Evolutionary conservation across 192 early-diverging fungal species (phyloP), one percentile per base, ranked within the genome.

Genomic region (Diversispora eburnea): DNA sequence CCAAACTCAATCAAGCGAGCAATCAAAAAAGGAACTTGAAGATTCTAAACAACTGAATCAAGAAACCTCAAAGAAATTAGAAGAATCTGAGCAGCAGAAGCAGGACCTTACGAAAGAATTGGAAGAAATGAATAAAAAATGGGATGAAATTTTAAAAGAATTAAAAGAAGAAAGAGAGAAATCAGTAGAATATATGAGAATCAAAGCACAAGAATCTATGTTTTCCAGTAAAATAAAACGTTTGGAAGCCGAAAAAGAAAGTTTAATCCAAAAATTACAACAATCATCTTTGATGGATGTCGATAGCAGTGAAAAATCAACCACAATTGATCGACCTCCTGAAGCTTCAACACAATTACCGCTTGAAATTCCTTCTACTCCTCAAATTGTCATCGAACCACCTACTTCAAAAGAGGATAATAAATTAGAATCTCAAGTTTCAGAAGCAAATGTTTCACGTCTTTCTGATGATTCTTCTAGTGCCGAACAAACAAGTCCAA

Each of bases 161-260:
- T 33, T 63, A 17, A 17, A 45, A 42, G 61, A 63, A 43, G 61
- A 33, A n/a, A n/a, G 10, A n/a, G 61, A 61, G 33, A 61, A 61
- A 15, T 15, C 22, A 13, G 13, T 17, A 63, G 61, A 63, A 42
- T 63, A n/a, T n/a, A 8, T 63, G 15, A 39, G 61, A n/a, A 17
- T 43, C 13, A 63, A 63, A 13, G 61, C 42, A 3, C 61, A 63
- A 63, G 61, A 63, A 7, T 63, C 61, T 17, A 45, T 63, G 41
- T 63, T 45, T 42, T 45, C 25, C 4, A 63, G 61, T 19, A 63
- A 43, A 43, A 45, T 63, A 7, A 63, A 45, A 41, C 41, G 15
- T n/a, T 8, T 63, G 41, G 61, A 63, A n/a, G 42, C 61, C 13
- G 61, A 63, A 46, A 63, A 63, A n/a, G n/a, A 33, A 33, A 33